Conservation (phyloP, 768 basidiomycete genomes). For the Suillus plorans region DNA sequence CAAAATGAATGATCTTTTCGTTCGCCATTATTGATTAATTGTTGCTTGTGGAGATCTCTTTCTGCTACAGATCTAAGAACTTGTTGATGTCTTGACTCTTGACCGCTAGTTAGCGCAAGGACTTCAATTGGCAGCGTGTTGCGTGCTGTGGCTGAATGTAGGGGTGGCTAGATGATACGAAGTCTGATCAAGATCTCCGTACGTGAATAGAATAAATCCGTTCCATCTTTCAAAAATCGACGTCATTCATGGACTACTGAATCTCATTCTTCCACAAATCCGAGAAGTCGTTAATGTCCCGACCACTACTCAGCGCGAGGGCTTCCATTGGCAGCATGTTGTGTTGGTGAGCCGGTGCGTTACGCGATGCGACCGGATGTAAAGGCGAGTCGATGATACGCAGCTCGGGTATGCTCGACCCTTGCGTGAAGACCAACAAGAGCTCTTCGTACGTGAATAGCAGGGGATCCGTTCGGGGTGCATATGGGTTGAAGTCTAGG, state of each 20-base stretch:
- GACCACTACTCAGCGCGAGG: conserved; percentile 73
- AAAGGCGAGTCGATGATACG: conserved; percentile 71
- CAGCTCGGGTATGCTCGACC: conserved; percentile 38
- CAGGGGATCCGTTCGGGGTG: conserved; percentile 81
- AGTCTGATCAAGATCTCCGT: conserved; percentile 67
- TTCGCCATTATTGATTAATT: conserved; percentile 3
- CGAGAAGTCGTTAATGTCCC: conserved; percentile 71
- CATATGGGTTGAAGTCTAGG: conserved; percentile 90
- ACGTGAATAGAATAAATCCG: conserved; percentile 89
- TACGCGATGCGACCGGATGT: conserved; percentile 67
- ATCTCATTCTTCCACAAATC: conserved; percentile 61
- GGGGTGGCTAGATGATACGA: conserved; percentile 68
- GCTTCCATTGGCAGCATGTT: conserved; percentile 94
- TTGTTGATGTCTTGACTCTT: conserved; percentile 56
- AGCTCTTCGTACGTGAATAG: conserved; percentile 86
- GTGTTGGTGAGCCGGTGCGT: conserved; percentile 74
- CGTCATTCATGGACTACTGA: conserved; percentile 28
- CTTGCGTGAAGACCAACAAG: conserved; percentile 32
- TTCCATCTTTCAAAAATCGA: conserved; percentile 36
- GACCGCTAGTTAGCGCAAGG: conserved; percentile 70
- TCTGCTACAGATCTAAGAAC: conserved; percentile 69
- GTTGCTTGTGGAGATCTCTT: conserved; percentile 42
- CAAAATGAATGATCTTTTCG: background rate
- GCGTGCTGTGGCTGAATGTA: conserved; percentile 64
- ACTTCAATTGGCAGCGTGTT: conserved; percentile 89